Base-by-base conservation (phyloP, 2,329 filamentous ascomycete species). In the Claviceps sp. region DNA sequence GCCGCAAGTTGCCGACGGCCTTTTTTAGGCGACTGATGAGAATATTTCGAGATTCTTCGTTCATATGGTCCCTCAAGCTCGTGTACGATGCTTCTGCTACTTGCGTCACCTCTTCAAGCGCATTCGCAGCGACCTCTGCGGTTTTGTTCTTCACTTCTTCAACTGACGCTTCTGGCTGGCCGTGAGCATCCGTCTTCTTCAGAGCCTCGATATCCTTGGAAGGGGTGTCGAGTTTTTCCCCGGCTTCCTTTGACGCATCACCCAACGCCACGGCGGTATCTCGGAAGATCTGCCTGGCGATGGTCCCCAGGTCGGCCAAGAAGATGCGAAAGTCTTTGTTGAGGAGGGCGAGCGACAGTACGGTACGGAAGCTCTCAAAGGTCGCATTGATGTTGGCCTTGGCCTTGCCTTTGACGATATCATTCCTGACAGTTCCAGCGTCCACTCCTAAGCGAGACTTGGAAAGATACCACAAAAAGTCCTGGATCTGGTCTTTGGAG, bases 251-350 rank as follows among this genome's bases (percentile, higher is more conserved):
- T 0, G 90, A 89, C 1, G 84, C 85, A 16, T 82, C 76, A 0
- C 89, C 87, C 5, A 95, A 65, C 0, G 86, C 84, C 55, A 88
- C 84, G 0, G 89, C 88, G 2, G 89, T 89, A 60, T 96, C 90
- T 50, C 82, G 82, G 64, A 96, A 89, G 0, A 97, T 84, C 63
- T 95, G 85, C 43, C 86, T 82, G 13, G 84, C 86, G 47, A 96
- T 78, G 0, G 83, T 82, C 46, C 82, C 82, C 42, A 95, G 69
- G 61, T 97, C 91, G 11, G 84, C 80, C 45, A 96, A 72, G 60
- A 97, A 89, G 6, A 90, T 74, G 41, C 90, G 83, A 65, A 97
- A 96, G 61, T 96, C 89, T 0, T 85, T 82, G 64, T 97, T 97
- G 14, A 87, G 89, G 44, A 97, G 72, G 1, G 96, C 77, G n/a